A percentile compares a stretch with the other conserved stretches of the same genome.
Conservation (phyloP, 2,329 filamentous ascomycete genomes). For the Ceratocystiopsis sp. region DNA sequence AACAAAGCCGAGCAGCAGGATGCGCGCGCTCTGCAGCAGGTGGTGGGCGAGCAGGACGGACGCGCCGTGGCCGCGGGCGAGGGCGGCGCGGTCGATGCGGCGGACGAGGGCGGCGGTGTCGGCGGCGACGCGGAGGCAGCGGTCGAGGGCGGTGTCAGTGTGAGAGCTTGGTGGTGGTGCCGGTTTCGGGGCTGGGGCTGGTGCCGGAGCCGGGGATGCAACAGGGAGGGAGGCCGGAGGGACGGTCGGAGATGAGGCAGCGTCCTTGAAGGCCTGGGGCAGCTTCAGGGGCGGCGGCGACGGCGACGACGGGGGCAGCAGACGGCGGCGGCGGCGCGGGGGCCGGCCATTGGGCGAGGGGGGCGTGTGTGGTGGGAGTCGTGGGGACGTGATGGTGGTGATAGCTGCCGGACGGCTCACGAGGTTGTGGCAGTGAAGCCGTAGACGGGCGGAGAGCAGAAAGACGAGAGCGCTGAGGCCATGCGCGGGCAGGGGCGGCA, state of each 20-base stretch:
- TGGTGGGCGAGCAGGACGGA: slow-evolving; percentile 66
- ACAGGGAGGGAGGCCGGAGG: too few species aligned
- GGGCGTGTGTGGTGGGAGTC: too few species aligned
- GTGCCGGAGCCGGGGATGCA: neutral
- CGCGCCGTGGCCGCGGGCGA: slow-evolving; percentile 26
- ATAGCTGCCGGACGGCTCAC: too few species aligned
- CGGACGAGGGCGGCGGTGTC: slow-evolving; percentile 66
- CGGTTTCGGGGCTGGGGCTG: neutral
- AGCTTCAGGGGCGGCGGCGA: too few species aligned
- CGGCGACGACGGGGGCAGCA: neutral
- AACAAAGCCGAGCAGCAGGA: slow-evolving; percentile 65
- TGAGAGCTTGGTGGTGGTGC: slow-evolving; percentile 22
- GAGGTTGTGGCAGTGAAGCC: slow-evolving; percentile 80
- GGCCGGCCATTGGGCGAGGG: too few species aligned
- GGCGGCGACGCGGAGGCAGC: slow-evolving; percentile 55
- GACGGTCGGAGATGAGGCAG: too few species aligned
- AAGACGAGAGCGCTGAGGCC: slow-evolving; percentile 60
- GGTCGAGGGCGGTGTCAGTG: slow-evolving; percentile 55
- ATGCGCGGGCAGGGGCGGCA: slow-evolving; percentile 45
- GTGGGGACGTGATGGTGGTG: too few species aligned
- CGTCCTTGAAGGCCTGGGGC: too few species aligned
- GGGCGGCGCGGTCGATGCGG: slow-evolving; percentile 43
- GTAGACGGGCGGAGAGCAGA: slow-evolving; percentile 66
- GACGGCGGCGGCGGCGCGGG: neutral
- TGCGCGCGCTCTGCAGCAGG: slow-evolving; percentile 70